phyloP scores from a whole-genome alignment of 768 basidiomycete species.

The Mycena kentingensis region DNA sequence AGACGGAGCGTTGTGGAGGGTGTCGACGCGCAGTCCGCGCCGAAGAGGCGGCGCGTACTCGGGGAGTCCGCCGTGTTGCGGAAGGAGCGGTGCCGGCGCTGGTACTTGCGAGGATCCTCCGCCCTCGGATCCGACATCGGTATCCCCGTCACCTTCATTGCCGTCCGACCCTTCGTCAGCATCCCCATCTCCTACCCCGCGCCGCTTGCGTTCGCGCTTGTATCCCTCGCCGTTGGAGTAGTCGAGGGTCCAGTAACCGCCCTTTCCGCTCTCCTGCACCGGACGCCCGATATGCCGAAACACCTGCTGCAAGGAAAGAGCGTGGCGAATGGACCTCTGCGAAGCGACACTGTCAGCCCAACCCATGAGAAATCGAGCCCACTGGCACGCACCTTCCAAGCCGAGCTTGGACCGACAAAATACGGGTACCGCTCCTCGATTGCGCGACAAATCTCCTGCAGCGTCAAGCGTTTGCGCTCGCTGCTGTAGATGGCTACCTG shows the following conservation, averaged over 20 bases:
- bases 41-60: too few relatives aligned
- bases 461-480: conserved; percentile 51
- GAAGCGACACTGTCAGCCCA: not conserved
- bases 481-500: conserved; percentile 72
- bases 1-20: too few relatives aligned
- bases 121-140: not conserved
- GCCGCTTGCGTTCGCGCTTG: conserved; percentile 60
- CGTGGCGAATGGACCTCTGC: conserved; percentile 47
- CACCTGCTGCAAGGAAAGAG: conserved; percentile 48
- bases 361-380: too few relatives aligned
- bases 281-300: conserved; percentile 59
- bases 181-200: not conserved
- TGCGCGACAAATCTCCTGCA: conserved; percentile 62
- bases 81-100: too few relatives aligned
- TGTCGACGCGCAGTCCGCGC: not conserved
- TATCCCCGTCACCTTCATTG: not conserved
- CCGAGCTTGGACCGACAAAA: conserved; percentile 42
- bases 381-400: conserved; percentile 59
- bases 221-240: conserved; percentile 58
- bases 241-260: conserved; percentile 65
- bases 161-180: not conserved
- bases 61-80: too few relatives aligned
- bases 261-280: conserved; percentile 70
- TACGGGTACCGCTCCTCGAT: conserved; percentile 58
- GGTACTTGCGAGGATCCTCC: too few relatives aligned